A percentile compares a stretch with the other conserved stretches of the same genome.
Conservation (phyloP, 164 flowering plant genomes). For the Taxillus chinensis region DNA sequence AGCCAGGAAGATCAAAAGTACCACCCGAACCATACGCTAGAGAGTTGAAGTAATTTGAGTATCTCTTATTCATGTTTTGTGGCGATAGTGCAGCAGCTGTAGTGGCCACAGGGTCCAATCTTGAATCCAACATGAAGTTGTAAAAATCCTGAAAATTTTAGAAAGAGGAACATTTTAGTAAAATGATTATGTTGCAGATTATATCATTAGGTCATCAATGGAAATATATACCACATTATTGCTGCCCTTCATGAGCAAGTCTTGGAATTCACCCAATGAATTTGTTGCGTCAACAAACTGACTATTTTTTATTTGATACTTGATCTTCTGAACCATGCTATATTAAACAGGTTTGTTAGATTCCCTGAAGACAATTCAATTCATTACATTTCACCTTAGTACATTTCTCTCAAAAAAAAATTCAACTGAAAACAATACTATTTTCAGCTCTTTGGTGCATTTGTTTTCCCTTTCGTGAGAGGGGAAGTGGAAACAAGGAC, state of each 20-base stretch:
- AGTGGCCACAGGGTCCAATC: conserved; percentile 29
- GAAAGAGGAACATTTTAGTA: background rate
- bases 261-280: conserved; percentile 51
- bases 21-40: conserved; percentile 30
- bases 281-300: conserved; percentile 42
- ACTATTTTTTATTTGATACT: conserved; percentile 38
- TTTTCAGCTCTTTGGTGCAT: background rate
- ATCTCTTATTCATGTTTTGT: conserved; percentile 20
- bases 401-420: too few relatives aligned
- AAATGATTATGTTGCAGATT: background rate
- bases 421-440: too few relatives aligned
- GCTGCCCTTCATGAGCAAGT: conserved; percentile 27
- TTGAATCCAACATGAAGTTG: conserved; percentile 61
- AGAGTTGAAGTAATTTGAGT: conserved; percentile 48
- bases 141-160: conserved; percentile 59
- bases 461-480: background rate
- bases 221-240: conserved; percentile 47
- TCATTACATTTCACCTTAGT: background rate
- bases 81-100: conserved; percentile 15
- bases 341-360: conserved; percentile 10
- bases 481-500: conserved; percentile 14
- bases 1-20: conserved; percentile 24
- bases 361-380: background rate
- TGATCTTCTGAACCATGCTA: conserved; percentile 62
- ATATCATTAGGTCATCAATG: background rate